Evolutionary conservation across 768 basidiomycete genomes (phyloP), one percentile per base, ranked within the genome.

Genomic region (Chalciporus chontae): DNA sequence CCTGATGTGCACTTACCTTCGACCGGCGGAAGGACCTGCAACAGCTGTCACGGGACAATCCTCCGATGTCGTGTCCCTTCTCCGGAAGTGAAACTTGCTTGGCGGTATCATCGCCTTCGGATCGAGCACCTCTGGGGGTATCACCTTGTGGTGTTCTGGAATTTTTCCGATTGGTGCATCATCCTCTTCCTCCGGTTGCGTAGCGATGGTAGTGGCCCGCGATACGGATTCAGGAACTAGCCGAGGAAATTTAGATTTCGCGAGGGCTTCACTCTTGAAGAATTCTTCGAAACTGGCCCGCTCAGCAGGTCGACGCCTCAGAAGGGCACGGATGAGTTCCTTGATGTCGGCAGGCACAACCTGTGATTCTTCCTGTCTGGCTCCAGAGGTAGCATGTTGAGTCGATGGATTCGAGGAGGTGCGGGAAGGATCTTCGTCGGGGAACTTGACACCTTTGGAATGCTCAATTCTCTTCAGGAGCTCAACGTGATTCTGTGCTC

Each of bases 401-500:
- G 43, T 40, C 6, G 48, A 45, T 3, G 56, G 45, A 42, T 76
- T 73, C n/a, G 73, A 67, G n/a, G 73, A 47, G 38, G 69, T 54
- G 11, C 75, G 72, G 4, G 68, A 45, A 4, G 82, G 77, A 43
- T 90, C 89, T 62, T 97, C 94, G 61, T 97, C 95, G 0, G 95
- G 95, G 55, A 97, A 99, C 68, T 85, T 89, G 63, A 96, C 83
- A 26, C 88, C 90, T 64, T 89, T 90, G n/a, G 90, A 84, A 37
- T 80, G 77, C 64, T 96, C 94, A 50, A 97, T 97, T 78, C 81
- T 89, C 74, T 90, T 90, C 39, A 96, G 72, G 8, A 99, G 79
- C 60, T 97, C 96, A 60, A 98, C 88, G 66, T 97, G 95, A 63
- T 98, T 99, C 68, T 85, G 83, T 0, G 96, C 96, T 14, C 94